Percentiles rank a stretch among this genome's conserved stretches.
Conservation (phyloP, 768 basidiomycete species). For the Naganishia antarctica region DNA sequence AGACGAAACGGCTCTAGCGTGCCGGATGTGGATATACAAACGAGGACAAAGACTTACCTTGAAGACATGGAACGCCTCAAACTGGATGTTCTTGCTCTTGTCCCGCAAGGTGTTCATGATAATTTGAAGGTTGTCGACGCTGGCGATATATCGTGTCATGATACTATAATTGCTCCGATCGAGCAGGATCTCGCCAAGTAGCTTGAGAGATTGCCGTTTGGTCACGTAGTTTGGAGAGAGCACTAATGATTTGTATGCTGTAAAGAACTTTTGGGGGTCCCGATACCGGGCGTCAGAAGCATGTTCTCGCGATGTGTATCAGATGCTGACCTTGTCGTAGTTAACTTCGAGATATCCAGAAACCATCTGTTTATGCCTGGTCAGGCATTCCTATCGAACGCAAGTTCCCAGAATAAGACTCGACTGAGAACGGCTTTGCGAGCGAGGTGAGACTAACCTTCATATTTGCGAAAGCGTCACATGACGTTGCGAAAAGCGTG, state of each 20-base stretch:
- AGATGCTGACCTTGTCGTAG: constrained; percentile 74
- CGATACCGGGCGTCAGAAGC: no score
- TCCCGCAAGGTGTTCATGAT: constrained; percentile 99
- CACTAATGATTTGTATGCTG: constrained; percentile 85
- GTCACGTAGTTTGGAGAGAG: constrained; percentile 95
- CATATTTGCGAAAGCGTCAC: constrained; percentile 93
- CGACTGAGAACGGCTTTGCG: background rate
- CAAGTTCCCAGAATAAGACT: background rate
- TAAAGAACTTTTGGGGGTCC: constrained; percentile 75
- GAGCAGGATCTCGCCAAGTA: constrained; percentile 93
- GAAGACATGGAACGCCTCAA: constrained; percentile 99
- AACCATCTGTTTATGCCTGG: constrained; percentile 96
- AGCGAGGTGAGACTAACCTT: constrained; percentile 53
- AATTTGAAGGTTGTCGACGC: constrained; percentile 95
- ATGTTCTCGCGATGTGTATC: no score
- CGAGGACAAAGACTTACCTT: constrained; percentile 61
- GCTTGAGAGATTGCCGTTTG: constrained; percentile 97
- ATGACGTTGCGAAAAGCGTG: constrained; percentile 95
- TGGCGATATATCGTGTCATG: constrained; percentile 95
- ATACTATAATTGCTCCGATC: constrained; percentile 97
- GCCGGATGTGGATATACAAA: background rate
- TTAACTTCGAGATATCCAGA: constrained; percentile 94
- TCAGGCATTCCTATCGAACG: constrained; percentile 69
- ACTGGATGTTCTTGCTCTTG: constrained; percentile 99
- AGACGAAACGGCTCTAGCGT: no score